phyloP scores from a whole-genome alignment of 148 eudicot species.

The Talinum fruticosum region DNA sequence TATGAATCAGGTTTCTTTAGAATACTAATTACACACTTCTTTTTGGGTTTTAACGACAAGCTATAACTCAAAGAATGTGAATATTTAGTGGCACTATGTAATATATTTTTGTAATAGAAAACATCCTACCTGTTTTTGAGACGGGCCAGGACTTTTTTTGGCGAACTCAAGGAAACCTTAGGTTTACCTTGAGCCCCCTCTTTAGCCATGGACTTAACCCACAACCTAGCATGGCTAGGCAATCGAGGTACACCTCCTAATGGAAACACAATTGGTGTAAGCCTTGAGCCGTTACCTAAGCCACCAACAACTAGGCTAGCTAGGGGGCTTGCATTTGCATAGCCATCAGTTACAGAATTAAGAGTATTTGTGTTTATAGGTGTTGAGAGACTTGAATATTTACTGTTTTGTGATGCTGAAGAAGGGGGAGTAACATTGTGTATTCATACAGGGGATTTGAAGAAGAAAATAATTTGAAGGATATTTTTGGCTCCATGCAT shows the following conservation, averaged over 20 bases:
- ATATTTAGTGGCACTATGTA: no score
- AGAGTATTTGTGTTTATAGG: no score
- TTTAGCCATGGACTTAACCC: conserved; percentile 35
- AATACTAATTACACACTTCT: no score
- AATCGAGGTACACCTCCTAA: conserved; percentile 14
- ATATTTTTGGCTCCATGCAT: no score
- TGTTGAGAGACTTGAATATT: no score
- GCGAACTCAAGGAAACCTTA: not conserved
- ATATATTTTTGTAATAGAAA: no score
- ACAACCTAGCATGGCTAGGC: conserved; percentile 8
- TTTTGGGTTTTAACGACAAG: no score
- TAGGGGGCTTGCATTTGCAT: conserved; percentile 30
- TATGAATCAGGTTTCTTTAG: no score
- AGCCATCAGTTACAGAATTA: no score
- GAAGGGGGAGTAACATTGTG: not conserved
- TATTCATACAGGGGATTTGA: conserved; percentile 14
- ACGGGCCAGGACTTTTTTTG: not conserved
- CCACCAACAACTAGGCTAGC: conserved; percentile 18
- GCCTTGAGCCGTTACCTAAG: conserved; percentile 1
- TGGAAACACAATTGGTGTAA: not conserved
- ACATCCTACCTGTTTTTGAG: not conserved
- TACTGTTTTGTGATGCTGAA: not conserved
- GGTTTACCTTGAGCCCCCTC: not conserved
- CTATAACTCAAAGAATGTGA: no score
- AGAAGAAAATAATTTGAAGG: not conserved